Evolutionary conservation across 2,329 filamentous ascomycete species (phyloP).

Genomic region (Talaromyces amestolkiae): DNA sequence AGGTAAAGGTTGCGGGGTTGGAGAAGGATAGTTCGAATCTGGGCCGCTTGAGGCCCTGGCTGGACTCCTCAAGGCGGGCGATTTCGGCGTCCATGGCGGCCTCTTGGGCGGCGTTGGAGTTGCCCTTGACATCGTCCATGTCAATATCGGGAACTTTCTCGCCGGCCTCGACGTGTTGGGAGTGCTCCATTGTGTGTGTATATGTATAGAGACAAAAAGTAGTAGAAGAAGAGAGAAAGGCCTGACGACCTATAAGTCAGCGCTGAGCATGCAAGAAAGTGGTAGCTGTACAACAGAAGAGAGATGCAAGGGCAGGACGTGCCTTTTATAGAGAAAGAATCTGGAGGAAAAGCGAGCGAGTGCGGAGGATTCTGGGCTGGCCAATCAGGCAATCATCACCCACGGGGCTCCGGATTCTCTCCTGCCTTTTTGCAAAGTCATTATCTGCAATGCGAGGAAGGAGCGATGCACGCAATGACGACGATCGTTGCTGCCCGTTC

Average conservation of each 20-base stretch:
- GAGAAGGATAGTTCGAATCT: conserved; percentile 54
- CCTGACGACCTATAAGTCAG: not conserved
- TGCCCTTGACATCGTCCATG: conserved; percentile 28
- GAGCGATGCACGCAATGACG: not conserved
- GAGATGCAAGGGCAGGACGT: not conserved
- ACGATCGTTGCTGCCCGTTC: not conserved
- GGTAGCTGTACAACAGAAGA: not conserved
- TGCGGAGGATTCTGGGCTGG: not conserved
- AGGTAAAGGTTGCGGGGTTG: conserved; percentile 65
- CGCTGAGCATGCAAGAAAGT: not conserved
- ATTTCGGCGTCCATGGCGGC: conserved; percentile 35
- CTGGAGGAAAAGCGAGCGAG: not conserved
- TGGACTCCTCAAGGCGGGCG: conserved; percentile 29
- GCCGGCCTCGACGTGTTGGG: conserved; percentile 29
- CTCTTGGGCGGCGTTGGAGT: conserved; percentile 26
- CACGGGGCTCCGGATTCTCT: conserved; percentile 11
- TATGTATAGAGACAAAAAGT: not conserved
- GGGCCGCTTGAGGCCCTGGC: conserved; percentile 24
- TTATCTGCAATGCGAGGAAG: not conserved
- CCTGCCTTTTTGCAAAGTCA: not conserved
- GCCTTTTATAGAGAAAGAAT: conserved; percentile 6
- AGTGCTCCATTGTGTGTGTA: conserved; percentile 15
- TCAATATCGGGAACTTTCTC: conserved; percentile 28
- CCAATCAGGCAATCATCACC: not conserved
- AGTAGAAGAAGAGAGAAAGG: not conserved